phyloP scores from a whole-genome alignment of 305 asterid species.

The Coffea humblotiana region DNA sequence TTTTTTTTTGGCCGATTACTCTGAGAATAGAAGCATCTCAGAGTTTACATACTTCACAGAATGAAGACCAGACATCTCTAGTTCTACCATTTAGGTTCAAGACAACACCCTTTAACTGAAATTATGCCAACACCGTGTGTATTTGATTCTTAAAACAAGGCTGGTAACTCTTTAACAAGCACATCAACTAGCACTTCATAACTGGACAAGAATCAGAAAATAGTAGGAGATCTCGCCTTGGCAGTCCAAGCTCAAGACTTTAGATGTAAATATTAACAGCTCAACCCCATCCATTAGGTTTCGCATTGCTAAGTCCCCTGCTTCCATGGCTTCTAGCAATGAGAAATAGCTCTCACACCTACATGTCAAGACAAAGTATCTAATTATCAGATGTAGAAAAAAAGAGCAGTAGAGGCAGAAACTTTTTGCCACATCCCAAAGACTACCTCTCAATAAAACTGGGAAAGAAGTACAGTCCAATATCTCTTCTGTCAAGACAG shows the following conservation, averaged over 20 bases:
- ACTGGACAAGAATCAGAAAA: neutral
- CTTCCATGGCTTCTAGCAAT: slow-evolving; percentile 36
- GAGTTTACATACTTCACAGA: neutral
- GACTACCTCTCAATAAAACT: slow-evolving; percentile 41
- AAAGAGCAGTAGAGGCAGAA: neutral
- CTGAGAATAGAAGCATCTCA: neutral
- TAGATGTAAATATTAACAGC: slow-evolving; percentile 56
- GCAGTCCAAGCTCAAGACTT: slow-evolving; percentile 39
- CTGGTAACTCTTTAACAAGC: neutral
- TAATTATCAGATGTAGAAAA: neutral
- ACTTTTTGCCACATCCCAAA: neutral
- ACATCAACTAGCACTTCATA: neutral
- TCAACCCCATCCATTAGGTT: slow-evolving; percentile 45
- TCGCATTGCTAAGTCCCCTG: slow-evolving; percentile 40
- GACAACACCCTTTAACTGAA: neutral
- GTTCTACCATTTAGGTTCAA: neutral
- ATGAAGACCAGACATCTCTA: neutral
- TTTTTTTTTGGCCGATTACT: neutral
- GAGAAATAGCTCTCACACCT: slow-evolving; percentile 39
- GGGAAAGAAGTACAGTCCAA: slow-evolving; percentile 65
- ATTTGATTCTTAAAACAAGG: neutral
- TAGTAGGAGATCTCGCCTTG: slow-evolving; percentile 38
- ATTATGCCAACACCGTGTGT: neutral
- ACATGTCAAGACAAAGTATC: neutral
- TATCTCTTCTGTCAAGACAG: slow-evolving; percentile 39